phyloP scores from a whole-genome alignment of 441 rosid species.

The Daphne laureola region DNA sequence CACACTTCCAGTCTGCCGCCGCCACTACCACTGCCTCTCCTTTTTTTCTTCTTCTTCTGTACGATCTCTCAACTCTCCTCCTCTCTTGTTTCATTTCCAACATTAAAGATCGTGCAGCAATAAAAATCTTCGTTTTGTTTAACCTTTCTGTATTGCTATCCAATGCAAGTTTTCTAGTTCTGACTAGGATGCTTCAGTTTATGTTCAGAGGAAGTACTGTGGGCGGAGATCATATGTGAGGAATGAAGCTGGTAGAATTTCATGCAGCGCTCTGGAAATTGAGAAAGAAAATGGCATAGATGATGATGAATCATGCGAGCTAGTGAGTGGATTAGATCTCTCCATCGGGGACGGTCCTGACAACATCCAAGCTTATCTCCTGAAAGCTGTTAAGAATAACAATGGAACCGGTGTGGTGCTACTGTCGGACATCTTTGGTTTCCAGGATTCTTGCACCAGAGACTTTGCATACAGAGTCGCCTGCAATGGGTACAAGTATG shows the following conservation, averaged over 20 bases:
- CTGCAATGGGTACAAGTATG: slow-evolving; percentile 81
- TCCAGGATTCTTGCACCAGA: slow-evolving; percentile 64
- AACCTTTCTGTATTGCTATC: no score
- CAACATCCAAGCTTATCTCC: slow-evolving; percentile 46
- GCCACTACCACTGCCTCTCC: no score
- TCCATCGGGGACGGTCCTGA: slow-evolving; percentile 47
- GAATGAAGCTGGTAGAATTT: slow-evolving; percentile 14
- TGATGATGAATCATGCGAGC: slow-evolving; percentile 75
- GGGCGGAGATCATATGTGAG: slow-evolving; percentile 12
- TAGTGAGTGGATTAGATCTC: slow-evolving; percentile 57
- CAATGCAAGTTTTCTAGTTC: slow-evolving; percentile 12
- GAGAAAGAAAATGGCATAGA: slow-evolving; percentile 26
- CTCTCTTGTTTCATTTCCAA: no score
- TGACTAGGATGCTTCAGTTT: slow-evolving; percentile 46
- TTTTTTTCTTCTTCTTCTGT: no score
- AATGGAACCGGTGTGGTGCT: slow-evolving; percentile 63
- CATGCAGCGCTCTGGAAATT: slow-evolving; percentile 28
- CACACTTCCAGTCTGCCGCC: no score
- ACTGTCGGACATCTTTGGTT: slow-evolving; percentile 69
- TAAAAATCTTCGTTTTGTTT: no score
- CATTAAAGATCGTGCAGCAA: no score
- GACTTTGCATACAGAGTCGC: slow-evolving; percentile 86
- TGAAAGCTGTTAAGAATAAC: slow-evolving; percentile 71
- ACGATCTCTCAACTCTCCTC: no score
- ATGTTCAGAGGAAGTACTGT: slow-evolving; percentile 38